Evolutionary conservation across 495 filamentous ascomycete genomes (phyloP), one percentile per base, ranked within the genome.

Genomic region (Talaromyces ruber): DNA sequence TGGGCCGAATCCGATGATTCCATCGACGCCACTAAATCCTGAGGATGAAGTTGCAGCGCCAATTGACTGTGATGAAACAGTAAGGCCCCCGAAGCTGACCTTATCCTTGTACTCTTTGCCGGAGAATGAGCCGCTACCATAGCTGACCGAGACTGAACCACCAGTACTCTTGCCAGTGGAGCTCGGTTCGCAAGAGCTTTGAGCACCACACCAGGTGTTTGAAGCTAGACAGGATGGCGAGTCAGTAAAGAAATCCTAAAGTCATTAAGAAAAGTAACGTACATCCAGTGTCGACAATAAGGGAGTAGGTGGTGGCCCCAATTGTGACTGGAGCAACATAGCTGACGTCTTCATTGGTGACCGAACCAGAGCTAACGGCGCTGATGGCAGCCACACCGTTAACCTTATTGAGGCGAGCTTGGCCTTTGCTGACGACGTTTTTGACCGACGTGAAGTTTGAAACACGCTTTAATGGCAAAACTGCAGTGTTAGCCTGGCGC

Each of bases 51-150:
- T 26, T 25, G 51, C 51, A 54, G 51, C 24, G 16, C 51, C 51
- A 24, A 54, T 54, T 54, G 51, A 54, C 51, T 54, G 51, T 2
- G 51, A 54, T 28, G 22, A 26, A 24, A 54, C 51, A n/a, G 51
- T 54, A 11, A 54, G 26, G 51, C 51, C 51, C 1, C 22, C 51
- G 51, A 54, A 54, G 51, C 24, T 54, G 51, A 54, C 51, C 22
- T 14, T 29, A 16, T 54, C 51, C 5, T 25, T 54, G 51, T 54
- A 54, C 51, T 54, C 51, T 28, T 6, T 54, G 24, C 51, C 51
- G n/a, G 51, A 54, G 26, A 54, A 54, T 54, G 22, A 25, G 51
- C 51, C 51, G 51, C 51, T 54, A 54, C 51, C 51, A 54, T 54
- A 54, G 51, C 51, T 54, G 6, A 54, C 51, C 9, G 6, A 9